Percentiles rank a stretch among this genome's conserved stretches.
Conservation (phyloP, 2,329 filamentous ascomycete genomes). For the Pestalotiopsis sp. region DNA sequence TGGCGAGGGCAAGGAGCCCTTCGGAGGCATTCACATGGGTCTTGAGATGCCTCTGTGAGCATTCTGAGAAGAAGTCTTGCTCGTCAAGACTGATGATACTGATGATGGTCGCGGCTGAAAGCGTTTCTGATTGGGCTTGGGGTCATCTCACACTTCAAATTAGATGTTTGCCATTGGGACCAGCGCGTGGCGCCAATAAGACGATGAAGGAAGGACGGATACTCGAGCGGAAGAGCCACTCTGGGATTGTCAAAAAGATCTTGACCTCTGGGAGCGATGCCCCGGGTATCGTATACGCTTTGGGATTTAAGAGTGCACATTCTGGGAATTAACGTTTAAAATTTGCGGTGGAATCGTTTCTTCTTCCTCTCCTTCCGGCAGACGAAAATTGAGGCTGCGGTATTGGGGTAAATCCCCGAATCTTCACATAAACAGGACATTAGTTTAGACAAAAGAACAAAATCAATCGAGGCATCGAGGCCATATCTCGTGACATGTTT, state of each 20-base stretch:
- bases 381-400: not conserved
- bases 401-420: not conserved
- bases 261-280: too few species aligned
- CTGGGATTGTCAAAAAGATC: too few species aligned
- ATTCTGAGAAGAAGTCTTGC: not conserved
- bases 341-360: not conserved
- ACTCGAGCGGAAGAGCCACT: not conserved
- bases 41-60: conserved; percentile 23
- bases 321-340: too few species aligned
- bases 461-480: not conserved
- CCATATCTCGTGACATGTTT: not conserved
- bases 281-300: too few species aligned
- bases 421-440: not conserved
- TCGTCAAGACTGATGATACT: too few species aligned
- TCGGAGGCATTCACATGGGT: conserved; percentile 51
- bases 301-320: too few species aligned
- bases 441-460: not conserved
- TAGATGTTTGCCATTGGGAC: not conserved
- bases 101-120: not conserved
- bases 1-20: conserved; percentile 37
- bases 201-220: not conserved
- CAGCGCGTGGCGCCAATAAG: not conserved
- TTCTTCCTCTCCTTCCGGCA: not conserved
- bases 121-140: not conserved
- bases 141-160: not conserved